Evolutionary conservation across 169 alveolate species (phyloP).

Genomic region (Plasmodium gallinaceum): DNA sequence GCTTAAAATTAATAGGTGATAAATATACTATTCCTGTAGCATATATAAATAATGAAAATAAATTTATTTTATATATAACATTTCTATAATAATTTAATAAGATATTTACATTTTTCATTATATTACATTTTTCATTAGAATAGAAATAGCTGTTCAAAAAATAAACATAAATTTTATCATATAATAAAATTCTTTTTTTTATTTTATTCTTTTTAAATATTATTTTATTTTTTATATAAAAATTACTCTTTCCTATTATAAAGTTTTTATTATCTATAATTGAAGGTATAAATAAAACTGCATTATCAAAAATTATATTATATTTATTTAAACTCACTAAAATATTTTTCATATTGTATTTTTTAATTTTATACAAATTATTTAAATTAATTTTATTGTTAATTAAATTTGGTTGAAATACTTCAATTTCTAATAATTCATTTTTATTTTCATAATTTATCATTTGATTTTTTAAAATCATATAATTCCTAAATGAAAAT

Average conservation of each 20-base stretch:
- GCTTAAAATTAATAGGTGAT: constrained; percentile 19
- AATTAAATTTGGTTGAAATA: neutral
- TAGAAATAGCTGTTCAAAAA: constrained; percentile 14
- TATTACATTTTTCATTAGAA: neutral
- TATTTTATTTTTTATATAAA: constrained; percentile 38
- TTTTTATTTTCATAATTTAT: neutral
- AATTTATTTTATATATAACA: constrained; percentile 6
- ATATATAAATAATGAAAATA: neutral
- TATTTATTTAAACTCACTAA: constrained; percentile 36
- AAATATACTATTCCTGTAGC: constrained; percentile 6
- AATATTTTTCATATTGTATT: constrained; percentile 18
- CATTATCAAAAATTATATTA: constrained; percentile 8
- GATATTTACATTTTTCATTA: constrained; percentile 18
- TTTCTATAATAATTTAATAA: constrained; percentile 30
- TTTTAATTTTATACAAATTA: constrained; percentile 10
- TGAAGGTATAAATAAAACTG: constrained; percentile 19
- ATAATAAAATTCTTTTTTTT: constrained; percentile 9
- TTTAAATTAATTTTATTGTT: neutral
- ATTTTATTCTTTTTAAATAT: constrained; percentile 1
- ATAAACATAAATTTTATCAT: constrained; percentile 25
- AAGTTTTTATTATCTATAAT: constrained; percentile 21
- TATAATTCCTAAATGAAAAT: neutral
- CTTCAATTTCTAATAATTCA: neutral
- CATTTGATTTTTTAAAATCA: constrained; percentile 1
- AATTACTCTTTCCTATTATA: constrained; percentile 16